Percentiles rank a stretch among this genome's conserved stretches.
These are phyloP conservation scores for Castanea mollissima DNA, from an alignment of 306 rosid species.

Conservation along the genomic window DNA sequence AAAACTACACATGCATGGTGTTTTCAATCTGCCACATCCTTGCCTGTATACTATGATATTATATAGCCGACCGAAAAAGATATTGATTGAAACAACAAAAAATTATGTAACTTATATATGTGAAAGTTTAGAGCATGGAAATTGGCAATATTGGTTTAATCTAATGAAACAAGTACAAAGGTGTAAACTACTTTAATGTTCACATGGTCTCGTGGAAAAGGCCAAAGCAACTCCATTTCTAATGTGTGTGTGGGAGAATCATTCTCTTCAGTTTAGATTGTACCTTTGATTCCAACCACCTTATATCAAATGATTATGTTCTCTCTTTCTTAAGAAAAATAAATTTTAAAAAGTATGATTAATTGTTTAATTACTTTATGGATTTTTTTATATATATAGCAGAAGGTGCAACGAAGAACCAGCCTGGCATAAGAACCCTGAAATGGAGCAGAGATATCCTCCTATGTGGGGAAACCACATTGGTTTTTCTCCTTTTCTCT, in stretches of 20 bases:
- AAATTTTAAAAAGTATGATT: not conserved
- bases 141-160: too few relatives aligned
- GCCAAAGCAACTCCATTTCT: not conserved
- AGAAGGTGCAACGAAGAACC: not conserved
- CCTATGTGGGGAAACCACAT: not conserved
- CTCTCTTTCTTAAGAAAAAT: not conserved
- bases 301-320: not conserved
- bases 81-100: too few relatives aligned
- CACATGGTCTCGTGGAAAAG: not conserved
- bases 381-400: too few relatives aligned
- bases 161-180: too few relatives aligned
- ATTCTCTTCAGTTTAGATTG: not conserved
- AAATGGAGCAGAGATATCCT: not conserved
- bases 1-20: too few relatives aligned
- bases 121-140: not conserved
- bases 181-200: not conserved
- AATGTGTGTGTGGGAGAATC: not conserved
- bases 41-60: too few relatives aligned
- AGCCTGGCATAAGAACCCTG: conserved; percentile 4
- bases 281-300: conserved; percentile 2
- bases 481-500: not conserved
- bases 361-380: not conserved
- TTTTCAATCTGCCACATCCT: too few relatives aligned
- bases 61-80: too few relatives aligned
- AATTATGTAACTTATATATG: not conserved